Base-by-base conservation (phyloP, 2,329 filamentous ascomycete genomes). In the Acrocalymma vagum region DNA sequence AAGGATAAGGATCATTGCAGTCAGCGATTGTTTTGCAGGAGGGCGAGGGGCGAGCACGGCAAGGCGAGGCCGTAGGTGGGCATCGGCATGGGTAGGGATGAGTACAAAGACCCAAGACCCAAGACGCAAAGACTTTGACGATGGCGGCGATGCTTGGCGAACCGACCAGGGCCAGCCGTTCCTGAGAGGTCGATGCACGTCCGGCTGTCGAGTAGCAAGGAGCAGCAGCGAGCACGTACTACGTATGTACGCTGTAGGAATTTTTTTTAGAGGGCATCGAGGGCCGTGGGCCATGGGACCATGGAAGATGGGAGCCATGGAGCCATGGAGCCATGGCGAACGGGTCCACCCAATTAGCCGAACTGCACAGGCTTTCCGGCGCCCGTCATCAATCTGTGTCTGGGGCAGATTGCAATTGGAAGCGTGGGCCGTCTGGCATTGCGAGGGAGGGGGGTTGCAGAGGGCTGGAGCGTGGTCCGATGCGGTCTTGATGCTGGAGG, bases 61-160 rank as follows among this genome's bases (percentile, higher is more conserved):
- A 21, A 33, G 14, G n/a, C n/a, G n/a, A n/a, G n/a, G n/a, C n/a
- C n/a, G n/a, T 9, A 7, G 15, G 34, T n/a, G 5, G 13, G 25
- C 14, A 34, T 10, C 18, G 14, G 11, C 4, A 11, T 4, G 28
- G n/a, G n/a, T 13, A 16, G 11, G 3, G 26, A 28, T 6, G 9
- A 28, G 26, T 16, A 15, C 26, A 16, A 28, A 9, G 13, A 13
- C 13, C 26, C 8, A 15, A 13, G 9, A 15, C 26, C 24, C 11
- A n/a, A n/a, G n/a, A n/a, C n/a, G n/a, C n/a, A n/a, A n/a, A n/a
- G n/a, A n/a, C n/a, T n/a, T n/a, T n/a, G n/a, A n/a, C n/a, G n/a
- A n/a, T n/a, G 43, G 42, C 42, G 38, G 38, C 36, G 39, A 48
- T 56, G 52, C 59, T 58, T 60, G 60, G 58, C 55, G 46, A 38